Conservation (phyloP, 257 asterid species). For the Nicotiana benthamiana region DNA sequence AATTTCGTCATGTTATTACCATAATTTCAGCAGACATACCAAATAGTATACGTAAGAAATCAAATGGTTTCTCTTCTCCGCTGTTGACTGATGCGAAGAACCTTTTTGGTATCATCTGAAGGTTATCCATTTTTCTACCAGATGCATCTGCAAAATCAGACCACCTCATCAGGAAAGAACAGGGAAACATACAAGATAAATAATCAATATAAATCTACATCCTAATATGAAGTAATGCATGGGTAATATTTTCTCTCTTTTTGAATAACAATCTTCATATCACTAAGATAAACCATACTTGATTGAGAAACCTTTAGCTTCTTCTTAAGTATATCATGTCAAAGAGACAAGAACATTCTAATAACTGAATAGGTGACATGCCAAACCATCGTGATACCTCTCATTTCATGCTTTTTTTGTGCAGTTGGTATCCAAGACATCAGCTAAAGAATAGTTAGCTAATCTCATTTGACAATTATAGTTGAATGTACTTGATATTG, state of each 20-base stretch:
- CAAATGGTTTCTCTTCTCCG: conserved; percentile 64
- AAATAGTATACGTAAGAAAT: conserved; percentile 58
- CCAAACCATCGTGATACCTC: not conserved
- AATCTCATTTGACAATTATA: not conserved
- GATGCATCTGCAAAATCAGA: conserved; percentile 54
- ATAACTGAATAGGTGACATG: not conserved
- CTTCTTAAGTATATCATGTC: not conserved
- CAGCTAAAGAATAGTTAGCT: not conserved
- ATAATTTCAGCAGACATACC: conserved; percentile 33
- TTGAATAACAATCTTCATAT: not conserved
- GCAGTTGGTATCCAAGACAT: not conserved
- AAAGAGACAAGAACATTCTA: not conserved
- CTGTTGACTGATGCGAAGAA: conserved; percentile 59
- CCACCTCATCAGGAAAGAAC: conserved; percentile 13
- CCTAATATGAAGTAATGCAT: not conserved
- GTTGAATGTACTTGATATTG: not conserved
- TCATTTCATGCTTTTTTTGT: not conserved
- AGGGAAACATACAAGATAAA: conserved; percentile 2
- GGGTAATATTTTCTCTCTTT: not conserved
- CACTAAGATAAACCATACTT: not conserved
- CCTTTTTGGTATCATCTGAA: conserved; percentile 36
- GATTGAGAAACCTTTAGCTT: not conserved
- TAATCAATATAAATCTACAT: not conserved
- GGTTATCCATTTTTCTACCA: conserved; percentile 41
- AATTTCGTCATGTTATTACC: not conserved